Evolutionary conservation across 305 asterid species (phyloP).

Genomic region (Solanum hybrid): DNA sequence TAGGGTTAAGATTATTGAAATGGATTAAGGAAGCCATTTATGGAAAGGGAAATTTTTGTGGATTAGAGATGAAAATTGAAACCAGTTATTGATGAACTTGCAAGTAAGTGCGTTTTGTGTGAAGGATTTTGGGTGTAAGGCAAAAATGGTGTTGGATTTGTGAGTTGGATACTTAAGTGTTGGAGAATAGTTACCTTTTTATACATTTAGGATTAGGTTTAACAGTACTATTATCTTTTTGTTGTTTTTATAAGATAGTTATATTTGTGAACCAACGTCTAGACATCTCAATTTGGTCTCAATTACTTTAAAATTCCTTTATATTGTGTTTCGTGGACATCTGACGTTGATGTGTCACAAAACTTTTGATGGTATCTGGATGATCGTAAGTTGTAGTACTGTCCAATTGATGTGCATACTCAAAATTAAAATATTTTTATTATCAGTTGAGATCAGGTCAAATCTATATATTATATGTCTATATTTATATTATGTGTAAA

Average conservation of each 20-base stretch:
- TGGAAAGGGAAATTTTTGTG: background rate
- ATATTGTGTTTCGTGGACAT: background rate
- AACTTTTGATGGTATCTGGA: background rate
- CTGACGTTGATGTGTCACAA: background rate
- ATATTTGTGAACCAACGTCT: background rate
- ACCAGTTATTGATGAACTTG: conserved; percentile 34
- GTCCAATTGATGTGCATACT: background rate
- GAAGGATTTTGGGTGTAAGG: conserved; percentile 53
- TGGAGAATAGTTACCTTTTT: background rate
- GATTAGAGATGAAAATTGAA: background rate
- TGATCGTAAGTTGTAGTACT: background rate
- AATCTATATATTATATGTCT: too few relatives aligned
- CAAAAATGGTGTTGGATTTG: conserved; percentile 45
- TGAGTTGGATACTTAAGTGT: conserved; percentile 38
- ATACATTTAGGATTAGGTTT: background rate
- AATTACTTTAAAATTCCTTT: too few relatives aligned
- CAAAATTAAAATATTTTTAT: too few relatives aligned
- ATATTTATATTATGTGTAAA: too few relatives aligned
- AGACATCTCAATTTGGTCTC: background rate
- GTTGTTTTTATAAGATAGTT: background rate
- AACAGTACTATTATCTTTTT: background rate
- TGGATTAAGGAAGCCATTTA: background rate
- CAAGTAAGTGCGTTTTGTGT: background rate
- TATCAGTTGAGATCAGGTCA: background rate
- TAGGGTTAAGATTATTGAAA: background rate